A percentile compares a stretch with the other conserved stretches of the same genome.
Conservation (phyloP, 2,329 filamentous ascomycete genomes). For the Paecilomyces dactylethromorphus region DNA sequence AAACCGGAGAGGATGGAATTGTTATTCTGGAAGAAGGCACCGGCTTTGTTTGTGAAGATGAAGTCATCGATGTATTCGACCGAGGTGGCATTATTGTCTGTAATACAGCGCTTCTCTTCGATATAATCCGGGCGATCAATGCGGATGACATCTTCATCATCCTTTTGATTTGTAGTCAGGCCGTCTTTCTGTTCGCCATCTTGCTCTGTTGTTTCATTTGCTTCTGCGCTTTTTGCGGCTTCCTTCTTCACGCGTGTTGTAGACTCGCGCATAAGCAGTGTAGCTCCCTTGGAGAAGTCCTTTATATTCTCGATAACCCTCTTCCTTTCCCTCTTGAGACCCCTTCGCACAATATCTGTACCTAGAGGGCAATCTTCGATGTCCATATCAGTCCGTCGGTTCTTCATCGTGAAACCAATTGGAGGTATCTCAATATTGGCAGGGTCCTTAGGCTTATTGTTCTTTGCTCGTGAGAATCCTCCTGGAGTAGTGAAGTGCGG, state of each 20-base stretch:
- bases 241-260: conserved; percentile 53
- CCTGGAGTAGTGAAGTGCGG: conserved; percentile 86
- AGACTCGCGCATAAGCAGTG: conserved; percentile 79
- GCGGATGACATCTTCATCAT: conserved; percentile 43
- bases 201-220: conserved; percentile 11
- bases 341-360: conserved; percentile 74
- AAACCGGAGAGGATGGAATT: conserved; percentile 90
- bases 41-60: conserved; percentile 83
- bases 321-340: conserved; percentile 71
- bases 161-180: conserved; percentile 5
- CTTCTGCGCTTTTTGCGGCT: conserved; percentile 1
- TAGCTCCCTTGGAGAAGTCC: conserved; percentile 75
- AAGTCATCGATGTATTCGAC: conserved; percentile 85
- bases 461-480: conserved; percentile 41
- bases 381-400: conserved; percentile 71
- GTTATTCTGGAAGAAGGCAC: conserved; percentile 99
- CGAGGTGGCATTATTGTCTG: conserved; percentile 72
- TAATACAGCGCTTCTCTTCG: conserved; percentile 83
- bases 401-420: conserved; percentile 88
- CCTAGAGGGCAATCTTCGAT: conserved; percentile 98
- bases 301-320: conserved; percentile 64
- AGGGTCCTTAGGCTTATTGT: conserved; percentile 41
- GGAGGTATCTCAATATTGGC: conserved; percentile 55
- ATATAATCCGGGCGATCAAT: conserved; percentile 55
- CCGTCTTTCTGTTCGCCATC: neutral